These are phyloP conservation scores for Hyphodiscus hymeniophilus DNA, from an alignment of 495 filamentous ascomycete species.

Conservation along the genomic window DNA sequence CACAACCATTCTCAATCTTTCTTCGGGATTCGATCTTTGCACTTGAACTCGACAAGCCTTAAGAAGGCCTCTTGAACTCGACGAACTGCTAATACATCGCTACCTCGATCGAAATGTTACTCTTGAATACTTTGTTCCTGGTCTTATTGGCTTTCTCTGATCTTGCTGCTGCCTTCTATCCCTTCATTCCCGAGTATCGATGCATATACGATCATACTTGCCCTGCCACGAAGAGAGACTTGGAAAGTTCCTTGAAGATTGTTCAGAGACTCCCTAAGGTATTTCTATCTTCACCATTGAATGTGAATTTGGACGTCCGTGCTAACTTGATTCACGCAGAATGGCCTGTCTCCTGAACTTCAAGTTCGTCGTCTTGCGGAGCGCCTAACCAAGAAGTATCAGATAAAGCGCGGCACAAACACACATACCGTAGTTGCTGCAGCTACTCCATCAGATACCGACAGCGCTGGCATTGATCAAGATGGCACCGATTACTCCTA, in stretches of 20 bases:
- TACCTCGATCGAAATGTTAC: constrained; percentile 1
- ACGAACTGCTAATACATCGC: neutral
- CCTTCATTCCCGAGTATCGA: constrained; percentile 18
- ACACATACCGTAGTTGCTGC: constrained; percentile 50
- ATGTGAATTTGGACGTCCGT: neutral
- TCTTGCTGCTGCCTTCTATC: constrained; percentile 24
- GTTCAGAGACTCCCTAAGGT: constrained; percentile 13
- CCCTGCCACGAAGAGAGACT: constrained; percentile 2
- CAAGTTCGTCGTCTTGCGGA: constrained; percentile 4
- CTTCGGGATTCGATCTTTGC: neutral
- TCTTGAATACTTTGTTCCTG: neutral
- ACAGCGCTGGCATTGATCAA: constrained; percentile 61
- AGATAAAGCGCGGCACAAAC: constrained; percentile 29
- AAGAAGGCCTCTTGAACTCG: neutral
- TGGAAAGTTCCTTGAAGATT: constrained; percentile 12
- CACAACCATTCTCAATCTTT: neutral
- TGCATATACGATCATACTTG: neutral
- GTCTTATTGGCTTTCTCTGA: neutral
- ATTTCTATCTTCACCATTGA: neutral
- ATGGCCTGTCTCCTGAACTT: constrained; percentile 10
- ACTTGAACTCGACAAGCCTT: neutral
- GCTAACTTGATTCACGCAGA: constrained; percentile 2
- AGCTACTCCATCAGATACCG: constrained; percentile 39
- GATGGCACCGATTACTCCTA: constrained; percentile 74
- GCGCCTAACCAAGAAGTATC: constrained; percentile 16